Percentiles rank a stretch among this genome's conserved stretches.
phyloP scores from a whole-genome alignment of 371 early-diverging fungal genomes.

The Gilbertella persicaria region DNA sequence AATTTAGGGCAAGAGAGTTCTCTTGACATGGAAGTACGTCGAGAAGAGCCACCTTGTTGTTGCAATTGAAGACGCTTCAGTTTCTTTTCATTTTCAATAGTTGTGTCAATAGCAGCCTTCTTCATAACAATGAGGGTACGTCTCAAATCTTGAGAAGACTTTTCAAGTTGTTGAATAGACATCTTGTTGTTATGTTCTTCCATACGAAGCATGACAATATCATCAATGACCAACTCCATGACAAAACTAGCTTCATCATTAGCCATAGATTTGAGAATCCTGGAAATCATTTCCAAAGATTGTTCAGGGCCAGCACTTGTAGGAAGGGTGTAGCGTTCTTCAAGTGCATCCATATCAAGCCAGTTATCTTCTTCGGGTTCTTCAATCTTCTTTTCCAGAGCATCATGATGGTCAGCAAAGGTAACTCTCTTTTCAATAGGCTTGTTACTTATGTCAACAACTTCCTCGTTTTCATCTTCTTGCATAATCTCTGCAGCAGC shows the following conservation, averaged over 20 bases:
- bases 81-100: constrained; percentile 74
- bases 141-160: constrained; percentile 62
- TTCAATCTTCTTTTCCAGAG: not conserved
- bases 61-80: constrained; percentile 54
- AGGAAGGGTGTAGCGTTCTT: constrained; percentile 47
- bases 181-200: constrained; percentile 58
- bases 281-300: constrained; percentile 53
- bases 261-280: constrained; percentile 63
- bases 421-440: constrained; percentile 35
- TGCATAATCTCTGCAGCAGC: constrained; percentile 59
- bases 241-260: constrained; percentile 64
- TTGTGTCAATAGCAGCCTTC: constrained; percentile 68
- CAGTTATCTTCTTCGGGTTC: constrained; percentile 21
- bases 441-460: constrained; percentile 15
- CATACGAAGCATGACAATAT: constrained; percentile 66
- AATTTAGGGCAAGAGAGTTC: constrained; percentile 26
- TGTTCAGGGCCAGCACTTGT: constrained; percentile 45
- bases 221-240: constrained; percentile 69
- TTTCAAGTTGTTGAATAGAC: constrained; percentile 61
- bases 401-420: constrained; percentile 35
- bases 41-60: constrained; percentile 14
- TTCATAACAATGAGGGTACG: constrained; percentile 74
- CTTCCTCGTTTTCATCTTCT: constrained; percentile 37
- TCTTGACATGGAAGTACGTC: constrained; percentile 57
- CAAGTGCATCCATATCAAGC: constrained; percentile 40